phyloP scores from a whole-genome alignment of 371 early-diverging fungal species.

The Neoconidiobolus thromboides region DNA sequence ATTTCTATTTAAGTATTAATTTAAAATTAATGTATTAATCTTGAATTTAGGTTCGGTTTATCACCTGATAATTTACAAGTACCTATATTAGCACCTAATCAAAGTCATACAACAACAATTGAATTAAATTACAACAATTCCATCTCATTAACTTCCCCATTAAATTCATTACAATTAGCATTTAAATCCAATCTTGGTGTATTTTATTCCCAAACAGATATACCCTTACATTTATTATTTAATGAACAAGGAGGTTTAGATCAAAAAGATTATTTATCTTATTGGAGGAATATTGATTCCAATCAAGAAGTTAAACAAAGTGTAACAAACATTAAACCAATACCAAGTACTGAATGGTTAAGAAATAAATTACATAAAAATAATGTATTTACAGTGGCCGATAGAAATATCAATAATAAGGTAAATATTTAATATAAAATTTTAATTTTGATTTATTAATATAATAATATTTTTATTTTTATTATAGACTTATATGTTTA shows the following conservation, averaged over 20 bases:
- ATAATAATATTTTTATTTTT: neutral
- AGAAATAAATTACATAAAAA: slow-evolving; percentile 3
- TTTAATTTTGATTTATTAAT: neutral
- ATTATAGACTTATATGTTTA: neutral
- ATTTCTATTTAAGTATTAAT: too few relatives aligned
- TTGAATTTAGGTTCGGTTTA: neutral
- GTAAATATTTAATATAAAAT: neutral
- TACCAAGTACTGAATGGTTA: neutral
- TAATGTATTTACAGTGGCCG: slow-evolving; percentile 5
- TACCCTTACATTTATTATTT: slow-evolving; percentile 1
- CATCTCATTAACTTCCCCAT: neutral
- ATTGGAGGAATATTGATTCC: neutral
- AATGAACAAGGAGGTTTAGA: neutral
- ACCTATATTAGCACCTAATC: neutral
- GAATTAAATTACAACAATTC: neutral
- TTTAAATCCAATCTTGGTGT: slow-evolving; percentile 3
- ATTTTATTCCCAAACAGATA: neutral
- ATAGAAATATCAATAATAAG: slow-evolving; percentile 2
- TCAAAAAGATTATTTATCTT: neutral
- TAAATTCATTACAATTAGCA: neutral
- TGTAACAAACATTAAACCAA: neutral
- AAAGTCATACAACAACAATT: neutral
- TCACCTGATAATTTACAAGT: neutral
- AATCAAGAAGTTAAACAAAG: neutral
- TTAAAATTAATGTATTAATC: too few relatives aligned